Evolutionary conservation across 768 basidiomycete species (phyloP).

Genomic region (Tubosaeta sp.): DNA sequence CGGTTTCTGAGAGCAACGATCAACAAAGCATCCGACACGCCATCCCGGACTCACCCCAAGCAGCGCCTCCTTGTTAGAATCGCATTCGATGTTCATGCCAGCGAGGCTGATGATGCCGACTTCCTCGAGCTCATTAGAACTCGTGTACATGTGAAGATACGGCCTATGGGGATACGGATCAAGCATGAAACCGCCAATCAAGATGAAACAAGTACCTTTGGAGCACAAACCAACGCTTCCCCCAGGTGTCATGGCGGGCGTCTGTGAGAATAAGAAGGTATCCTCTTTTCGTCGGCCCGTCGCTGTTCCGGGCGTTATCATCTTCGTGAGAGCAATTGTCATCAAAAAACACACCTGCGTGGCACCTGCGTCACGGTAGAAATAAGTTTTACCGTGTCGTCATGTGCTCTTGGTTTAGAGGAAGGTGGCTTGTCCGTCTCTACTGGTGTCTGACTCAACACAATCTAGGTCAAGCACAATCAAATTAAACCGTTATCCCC

Average conservation of each 20-base stretch:
- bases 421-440: constrained; percentile 42
- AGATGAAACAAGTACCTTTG: constrained; percentile 51
- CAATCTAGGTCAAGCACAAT: constrained; percentile 51
- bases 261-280: constrained; percentile 75
- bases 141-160: constrained; percentile 83
- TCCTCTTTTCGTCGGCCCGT: constrained; percentile 82
- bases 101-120: constrained; percentile 75
- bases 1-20: constrained; percentile 52
- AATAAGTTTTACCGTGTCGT: constrained; percentile 61
- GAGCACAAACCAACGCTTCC: constrained; percentile 81
- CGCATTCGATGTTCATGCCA: constrained; percentile 81
- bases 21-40: background rate
- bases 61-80: constrained; percentile 82
- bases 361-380: constrained; percentile 71
- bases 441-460: constrained; percentile 65
- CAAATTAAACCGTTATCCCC: constrained; percentile 12
- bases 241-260: constrained; percentile 78
- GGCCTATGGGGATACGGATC: constrained; percentile 50
- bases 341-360: constrained; percentile 49
- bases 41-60: constrained; percentile 61
- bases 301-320: constrained; percentile 40
- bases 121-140: constrained; percentile 82
- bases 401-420: constrained; percentile 29
- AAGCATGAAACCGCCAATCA: background rate
- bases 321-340: background rate